Base-by-base conservation (phyloP, 2,329 filamentous ascomycete genomes). In the Anisogramma anomala region DNA sequence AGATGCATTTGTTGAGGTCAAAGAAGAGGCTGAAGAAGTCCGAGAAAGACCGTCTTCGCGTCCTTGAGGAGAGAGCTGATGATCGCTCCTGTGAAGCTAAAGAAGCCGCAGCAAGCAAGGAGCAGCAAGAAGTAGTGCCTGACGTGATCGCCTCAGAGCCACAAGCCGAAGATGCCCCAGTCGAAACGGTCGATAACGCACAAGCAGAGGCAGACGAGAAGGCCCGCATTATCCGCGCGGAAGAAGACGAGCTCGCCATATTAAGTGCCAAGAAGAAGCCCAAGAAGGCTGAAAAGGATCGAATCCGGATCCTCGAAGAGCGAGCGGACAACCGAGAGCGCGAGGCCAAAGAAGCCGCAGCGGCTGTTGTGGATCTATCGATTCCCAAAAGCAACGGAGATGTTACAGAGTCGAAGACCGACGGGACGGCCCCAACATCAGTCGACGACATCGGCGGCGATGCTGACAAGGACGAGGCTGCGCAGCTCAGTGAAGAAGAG, bases 231-330 rank as follows among this genome's bases (percentile, higher is more conserved):
- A 37, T 42, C 9, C 39, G 26, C 10, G 38, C 38, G 14, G 46
- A 48, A 23, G 43, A 43, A 23, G 46, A 46, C 35, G 43, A 48
- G 17, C 37, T 47, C 8, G 38, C 41, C 6, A 9, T 22, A 14
- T 30, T 47, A 6, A 23, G 26, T 10, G 11, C 15, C 8, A 47
- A 41, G 33, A 37, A 33, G 31, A 47, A 41, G 25, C 41, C 6
- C 27, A 47, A 36, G 4, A 44, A 32, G 37, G 4, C 37, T 19
- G 45, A 47, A 1, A 44, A 36, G 20, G 38, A 44, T 1, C 45
- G 45, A 4, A 17, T 44, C 9, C 37, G 19, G 22, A 4, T 36
- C 1, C 27, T 47, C 0, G 37, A 47, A 27, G 41, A 41, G 3
- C 38, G 42, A 10, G 45, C 45, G 11, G 31, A 41, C 13, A 31